A percentile compares a stretch with the other conserved stretches of the same genome.
These are phyloP conservation scores for Eucalyptus globulus DNA, from an alignment of 345 rosid species.

Conservation along the genomic window DNA sequence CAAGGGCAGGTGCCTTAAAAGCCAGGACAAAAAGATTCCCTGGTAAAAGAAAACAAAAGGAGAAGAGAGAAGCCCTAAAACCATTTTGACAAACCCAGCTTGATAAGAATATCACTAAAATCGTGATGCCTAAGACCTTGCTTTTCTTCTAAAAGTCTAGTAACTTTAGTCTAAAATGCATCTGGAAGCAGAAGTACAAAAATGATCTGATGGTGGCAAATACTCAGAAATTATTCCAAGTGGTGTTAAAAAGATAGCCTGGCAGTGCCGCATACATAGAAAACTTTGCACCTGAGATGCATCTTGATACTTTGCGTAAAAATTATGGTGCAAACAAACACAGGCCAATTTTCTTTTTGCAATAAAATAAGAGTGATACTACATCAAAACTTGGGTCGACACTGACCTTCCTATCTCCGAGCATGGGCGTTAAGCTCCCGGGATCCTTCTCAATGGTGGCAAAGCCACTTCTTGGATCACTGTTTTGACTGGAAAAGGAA, in stretches of 20 bases:
- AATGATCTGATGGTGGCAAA: background rate
- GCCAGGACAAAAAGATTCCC: background rate
- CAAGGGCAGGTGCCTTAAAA: background rate
- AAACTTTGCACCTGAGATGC: background rate
- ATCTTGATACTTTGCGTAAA: background rate
- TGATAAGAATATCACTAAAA: background rate
- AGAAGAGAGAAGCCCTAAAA: background rate
- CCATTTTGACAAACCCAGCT: background rate
- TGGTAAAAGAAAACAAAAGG: background rate
- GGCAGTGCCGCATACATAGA: background rate
- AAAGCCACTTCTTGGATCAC: constrained; percentile 85
- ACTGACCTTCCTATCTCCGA: constrained; percentile 84
- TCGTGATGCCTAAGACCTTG: background rate
- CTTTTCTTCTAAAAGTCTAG: background rate
- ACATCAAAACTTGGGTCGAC: background rate
- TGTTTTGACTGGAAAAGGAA: constrained; percentile 45
- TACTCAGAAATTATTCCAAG: background rate
- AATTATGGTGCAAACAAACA: background rate
- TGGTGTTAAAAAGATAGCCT: background rate
- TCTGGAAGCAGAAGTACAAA: background rate
- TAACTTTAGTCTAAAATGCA: background rate
- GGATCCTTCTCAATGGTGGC: constrained; percentile 89
- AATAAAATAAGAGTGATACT: background rate
- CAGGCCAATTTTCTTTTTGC: background rate
- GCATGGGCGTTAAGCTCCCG: constrained; percentile 89